phyloP scores from a whole-genome alignment of 768 basidiomycete species.

The Multifurca ochricompacta region DNA sequence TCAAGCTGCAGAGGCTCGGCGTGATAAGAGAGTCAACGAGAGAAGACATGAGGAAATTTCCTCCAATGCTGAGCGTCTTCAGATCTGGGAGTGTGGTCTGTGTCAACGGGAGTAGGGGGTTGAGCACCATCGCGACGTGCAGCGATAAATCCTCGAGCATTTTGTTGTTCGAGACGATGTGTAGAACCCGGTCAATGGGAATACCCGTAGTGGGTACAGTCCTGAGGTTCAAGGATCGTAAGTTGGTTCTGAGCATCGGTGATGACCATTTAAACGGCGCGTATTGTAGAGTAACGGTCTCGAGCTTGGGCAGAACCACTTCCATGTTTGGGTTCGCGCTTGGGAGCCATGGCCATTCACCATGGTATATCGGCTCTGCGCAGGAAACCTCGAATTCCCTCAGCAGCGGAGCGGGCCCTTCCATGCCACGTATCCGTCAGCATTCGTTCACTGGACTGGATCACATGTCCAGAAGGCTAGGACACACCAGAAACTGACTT shows the following conservation, averaged over 20 bases:
- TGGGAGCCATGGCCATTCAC: constrained; percentile 73
- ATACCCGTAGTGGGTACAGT: constrained; percentile 56
- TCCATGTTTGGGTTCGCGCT: constrained; percentile 33
- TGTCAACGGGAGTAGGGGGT: constrained; percentile 54
- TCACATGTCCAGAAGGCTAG: neutral
- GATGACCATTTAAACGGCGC: constrained; percentile 75
- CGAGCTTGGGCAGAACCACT: constrained; percentile 39
- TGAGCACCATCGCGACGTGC: constrained; percentile 53
- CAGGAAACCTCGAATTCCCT: constrained; percentile 74
- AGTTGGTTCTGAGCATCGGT: constrained; percentile 54
- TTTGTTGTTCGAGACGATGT: constrained; percentile 53
- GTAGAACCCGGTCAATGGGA: constrained; percentile 61
- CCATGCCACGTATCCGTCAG: constrained; percentile 9
- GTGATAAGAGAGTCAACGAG: constrained; percentile 55
- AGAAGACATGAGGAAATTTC: constrained; percentile 55
- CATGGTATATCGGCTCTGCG: constrained; percentile 45
- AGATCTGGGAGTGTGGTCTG: constrained; percentile 47
- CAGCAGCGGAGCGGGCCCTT: constrained; percentile 66
- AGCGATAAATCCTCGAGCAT: constrained; percentile 48
- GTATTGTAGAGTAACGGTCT: constrained; percentile 57
- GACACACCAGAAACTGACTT: constrained; percentile 61
- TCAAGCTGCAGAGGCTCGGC: constrained; percentile 51
- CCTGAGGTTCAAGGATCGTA: constrained; percentile 54
- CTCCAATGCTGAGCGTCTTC: constrained; percentile 50
- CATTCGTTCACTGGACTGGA: neutral